Evolutionary conservation across 371 early-diverging fungal species (phyloP).

Genomic region (Synchytrium microbalum): DNA sequence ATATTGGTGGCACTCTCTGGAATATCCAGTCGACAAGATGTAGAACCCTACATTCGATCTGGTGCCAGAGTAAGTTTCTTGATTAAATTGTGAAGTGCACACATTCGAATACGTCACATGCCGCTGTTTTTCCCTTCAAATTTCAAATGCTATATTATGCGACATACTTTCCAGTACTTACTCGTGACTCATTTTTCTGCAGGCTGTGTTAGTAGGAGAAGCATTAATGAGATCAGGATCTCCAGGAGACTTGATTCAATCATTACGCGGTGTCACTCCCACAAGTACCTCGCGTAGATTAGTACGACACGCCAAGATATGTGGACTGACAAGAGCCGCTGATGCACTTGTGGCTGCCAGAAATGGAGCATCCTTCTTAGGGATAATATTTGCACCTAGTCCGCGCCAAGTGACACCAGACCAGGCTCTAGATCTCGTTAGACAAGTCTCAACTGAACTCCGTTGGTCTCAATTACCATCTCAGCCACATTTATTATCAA

Average conservation of each 20-base stretch:
- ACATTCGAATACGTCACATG: not conserved
- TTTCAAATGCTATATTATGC: no score
- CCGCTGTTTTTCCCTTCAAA: no score
- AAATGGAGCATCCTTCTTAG: constrained; percentile 82
- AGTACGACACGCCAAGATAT: constrained; percentile 65
- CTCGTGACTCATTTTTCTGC: no score
- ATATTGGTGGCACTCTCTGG: constrained; percentile 85
- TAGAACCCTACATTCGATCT: constrained; percentile 58
- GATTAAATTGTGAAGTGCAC: not conserved
- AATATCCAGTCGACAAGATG: constrained; percentile 76
- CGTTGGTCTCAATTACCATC: constrained; percentile 3
- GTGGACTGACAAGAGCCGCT: constrained; percentile 74
- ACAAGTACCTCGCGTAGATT: constrained; percentile 13
- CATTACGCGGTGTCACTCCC: constrained; percentile 40
- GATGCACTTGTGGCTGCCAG: constrained; percentile 72
- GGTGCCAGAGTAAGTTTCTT: constrained; percentile 41
- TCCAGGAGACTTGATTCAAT: constrained; percentile 61
- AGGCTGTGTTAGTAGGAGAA: constrained; percentile 90
- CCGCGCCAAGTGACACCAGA: constrained; percentile 50
- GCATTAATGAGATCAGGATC: constrained; percentile 85
- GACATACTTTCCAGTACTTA: no score
- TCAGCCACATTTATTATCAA: constrained; percentile 8
- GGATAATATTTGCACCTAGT: constrained; percentile 77
- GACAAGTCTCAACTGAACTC: constrained; percentile 44
- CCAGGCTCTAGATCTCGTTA: constrained; percentile 54